A percentile compares a stretch with the other conserved stretches of the same genome.
phyloP scores from a whole-genome alignment of 257 asterid genomes.

The Solanum etuberosum region DNA sequence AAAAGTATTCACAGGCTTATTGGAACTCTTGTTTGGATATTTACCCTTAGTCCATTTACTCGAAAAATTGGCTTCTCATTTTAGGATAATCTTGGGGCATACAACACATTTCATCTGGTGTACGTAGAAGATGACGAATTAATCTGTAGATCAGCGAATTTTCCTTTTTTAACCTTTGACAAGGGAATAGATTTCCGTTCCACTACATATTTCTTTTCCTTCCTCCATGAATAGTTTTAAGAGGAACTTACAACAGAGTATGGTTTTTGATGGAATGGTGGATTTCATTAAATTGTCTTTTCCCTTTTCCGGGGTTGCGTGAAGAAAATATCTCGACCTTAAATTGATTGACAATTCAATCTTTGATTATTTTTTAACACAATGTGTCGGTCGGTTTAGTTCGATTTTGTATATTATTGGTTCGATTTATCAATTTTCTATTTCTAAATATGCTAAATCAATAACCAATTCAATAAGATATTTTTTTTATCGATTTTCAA shows the following conservation, averaged over 20 bases:
- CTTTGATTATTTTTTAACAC: background rate
- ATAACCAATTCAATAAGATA: too few relatives aligned
- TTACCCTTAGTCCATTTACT: background rate
- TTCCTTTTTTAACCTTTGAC: background rate
- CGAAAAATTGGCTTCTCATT: background rate
- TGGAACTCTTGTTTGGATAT: background rate
- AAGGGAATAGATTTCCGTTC: background rate
- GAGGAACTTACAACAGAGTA: background rate
- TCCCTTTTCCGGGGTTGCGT: background rate
- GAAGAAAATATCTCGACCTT: background rate
- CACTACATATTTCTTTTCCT: background rate
- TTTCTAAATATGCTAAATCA: too few relatives aligned
- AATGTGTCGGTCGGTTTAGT: too few relatives aligned
- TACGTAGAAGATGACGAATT: background rate
- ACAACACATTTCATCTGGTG: background rate
- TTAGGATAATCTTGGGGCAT: background rate
- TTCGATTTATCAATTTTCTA: too few relatives aligned
- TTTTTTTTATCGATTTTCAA: too few relatives aligned
- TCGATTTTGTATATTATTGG: too few relatives aligned
- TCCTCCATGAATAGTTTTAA: background rate
- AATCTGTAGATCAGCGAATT: background rate
- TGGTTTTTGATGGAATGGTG: background rate
- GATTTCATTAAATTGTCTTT: background rate
- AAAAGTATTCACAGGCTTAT: background rate
- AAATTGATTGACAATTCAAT: background rate